These are phyloP conservation scores for Fusarium albosuccineum DNA, from an alignment of 2,329 filamentous ascomycete genomes.

Conservation along the genomic window DNA sequence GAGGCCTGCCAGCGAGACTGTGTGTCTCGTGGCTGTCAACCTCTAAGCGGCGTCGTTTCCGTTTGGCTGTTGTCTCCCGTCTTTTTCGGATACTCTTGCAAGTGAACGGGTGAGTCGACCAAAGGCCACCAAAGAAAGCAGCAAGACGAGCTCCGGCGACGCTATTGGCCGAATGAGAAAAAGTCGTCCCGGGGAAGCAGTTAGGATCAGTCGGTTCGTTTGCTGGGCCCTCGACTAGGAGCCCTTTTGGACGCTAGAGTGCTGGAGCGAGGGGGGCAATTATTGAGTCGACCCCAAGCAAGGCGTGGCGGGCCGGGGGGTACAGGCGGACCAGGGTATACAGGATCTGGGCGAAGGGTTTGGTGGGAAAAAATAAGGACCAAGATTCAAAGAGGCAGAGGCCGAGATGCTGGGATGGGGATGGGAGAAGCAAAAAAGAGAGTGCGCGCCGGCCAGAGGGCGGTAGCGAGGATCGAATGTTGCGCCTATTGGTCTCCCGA, in stretches of 20 bases:
- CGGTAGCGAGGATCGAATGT: constrained; percentile 8
- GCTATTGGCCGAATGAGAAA: constrained; percentile 29
- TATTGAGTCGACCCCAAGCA: constrained; percentile 41
- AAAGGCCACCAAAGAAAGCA: constrained; percentile 25
- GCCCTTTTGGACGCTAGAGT: constrained; percentile 32
- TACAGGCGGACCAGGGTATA: constrained; percentile 19
- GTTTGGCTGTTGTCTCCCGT: constrained; percentile 31
- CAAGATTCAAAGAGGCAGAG: constrained; percentile 9
- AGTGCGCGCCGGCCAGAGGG: constrained; percentile 13
- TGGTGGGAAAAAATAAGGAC: constrained; percentile 17
- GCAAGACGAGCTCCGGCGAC: constrained; percentile 10
- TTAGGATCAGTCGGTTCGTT: constrained; percentile 21
- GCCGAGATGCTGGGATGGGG: neutral
- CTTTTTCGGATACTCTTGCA: constrained; percentile 21
- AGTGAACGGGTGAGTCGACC: constrained; percentile 19
- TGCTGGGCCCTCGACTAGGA: constrained; percentile 36
- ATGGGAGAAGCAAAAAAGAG: constrained; percentile 12
- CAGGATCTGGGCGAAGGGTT: constrained; percentile 15
- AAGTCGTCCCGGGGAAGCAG: constrained; percentile 26
- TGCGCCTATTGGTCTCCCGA: constrained; percentile 14
- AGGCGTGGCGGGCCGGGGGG: constrained; percentile 29
- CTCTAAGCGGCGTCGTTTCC: constrained; percentile 34
- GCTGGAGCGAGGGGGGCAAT: constrained; percentile 28
- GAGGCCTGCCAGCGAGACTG: constrained; percentile 30
- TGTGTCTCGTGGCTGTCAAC: constrained; percentile 27